Base-by-base conservation (phyloP, 495 filamentous ascomycete genomes). In the Annulohypoxylon stygium region DNA sequence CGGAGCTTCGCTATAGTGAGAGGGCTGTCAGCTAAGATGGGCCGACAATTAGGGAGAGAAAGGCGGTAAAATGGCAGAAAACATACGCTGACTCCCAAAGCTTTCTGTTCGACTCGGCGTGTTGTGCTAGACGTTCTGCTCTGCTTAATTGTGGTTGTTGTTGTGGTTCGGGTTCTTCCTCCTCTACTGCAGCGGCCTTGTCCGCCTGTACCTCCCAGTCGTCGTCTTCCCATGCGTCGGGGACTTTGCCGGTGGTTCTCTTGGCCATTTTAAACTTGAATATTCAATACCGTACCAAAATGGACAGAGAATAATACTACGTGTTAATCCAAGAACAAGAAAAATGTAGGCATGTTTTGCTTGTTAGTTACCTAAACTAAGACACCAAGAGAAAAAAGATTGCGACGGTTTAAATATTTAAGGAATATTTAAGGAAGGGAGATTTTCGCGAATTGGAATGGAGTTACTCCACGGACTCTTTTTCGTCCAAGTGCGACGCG, bases 71-170 rank as follows among this genome's bases (percentile, higher is more conserved):
- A 10, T 11, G 39, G 36, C 41, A 37, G 33, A 12, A 30, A 20
- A 85, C 89, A 65, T 90, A 96, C 90, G 95, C 95, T 80, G 93
- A 89, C 65, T 94, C 89, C 95, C 95, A 98, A 60, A 98, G 79
- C 81, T 92, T 90, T 70, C 89, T 89, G 76, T 97, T 95, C 59
- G 89, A 88, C 75, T 97, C 93, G 33, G 86, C 88, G 75, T 98
- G 95, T 78, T 92, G 88, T 3, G 92, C 93, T 64, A 91, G 83
- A 33, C 92, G 89, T 80, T 98, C 91, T 23, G 91, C 89, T 79
- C 91, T 93, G 69, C 90, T 89, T 65, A 92, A 59, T 25, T 62
- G 71, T 10, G 58, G 39, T 58, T 75, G 64, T 68, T 69, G 80
- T 73, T 59, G 76, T 76, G 61, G 69, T 14, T 78, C 80, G 67